phyloP scores from a whole-genome alignment of 2,329 filamentous ascomycete genomes.

The Xenoacremonium recifei region DNA sequence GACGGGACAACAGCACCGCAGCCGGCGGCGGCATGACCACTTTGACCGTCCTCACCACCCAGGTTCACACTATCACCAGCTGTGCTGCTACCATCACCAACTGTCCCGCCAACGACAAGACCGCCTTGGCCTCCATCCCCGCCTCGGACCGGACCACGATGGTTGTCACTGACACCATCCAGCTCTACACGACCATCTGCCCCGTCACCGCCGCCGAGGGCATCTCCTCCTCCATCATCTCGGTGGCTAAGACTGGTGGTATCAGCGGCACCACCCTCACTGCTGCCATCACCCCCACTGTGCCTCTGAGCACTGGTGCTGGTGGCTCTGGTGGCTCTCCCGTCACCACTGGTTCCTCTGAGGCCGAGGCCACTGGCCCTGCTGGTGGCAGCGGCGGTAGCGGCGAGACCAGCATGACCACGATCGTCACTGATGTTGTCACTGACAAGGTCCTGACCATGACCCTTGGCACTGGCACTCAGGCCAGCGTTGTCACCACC shows the following conservation, averaged over 20 bases:
- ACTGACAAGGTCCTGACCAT: conserved; percentile 34
- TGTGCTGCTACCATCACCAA: conserved; percentile 57
- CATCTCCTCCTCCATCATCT: conserved; percentile 40
- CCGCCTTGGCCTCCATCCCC: conserved; percentile 34
- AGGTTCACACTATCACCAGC: conserved; percentile 56
- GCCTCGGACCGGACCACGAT: conserved; percentile 32
- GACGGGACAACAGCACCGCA: conserved; percentile 26
- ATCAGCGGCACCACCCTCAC: conserved; percentile 35
- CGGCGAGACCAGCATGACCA: conserved; percentile 15
- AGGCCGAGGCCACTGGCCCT: conserved; percentile 4
- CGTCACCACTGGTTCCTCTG: conserved; percentile 17
- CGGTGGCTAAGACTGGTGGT: conserved; percentile 33
- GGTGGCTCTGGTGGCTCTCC: conserved; percentile 33
- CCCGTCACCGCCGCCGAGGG: conserved; percentile 41
- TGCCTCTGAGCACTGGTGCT: conserved; percentile 34
- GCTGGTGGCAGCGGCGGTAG: conserved; percentile 17
- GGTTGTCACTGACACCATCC: conserved; percentile 38
- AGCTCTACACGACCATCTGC: conserved; percentile 43
- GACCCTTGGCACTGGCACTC: conserved; percentile 32
- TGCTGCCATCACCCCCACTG: conserved; percentile 16
- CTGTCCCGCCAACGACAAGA: conserved; percentile 43
- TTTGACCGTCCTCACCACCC: conserved; percentile 51
- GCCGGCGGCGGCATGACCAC: conserved; percentile 33
- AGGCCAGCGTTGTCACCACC: conserved; percentile 37
- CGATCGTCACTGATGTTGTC: conserved; percentile 27